Conservation (phyloP, 2,329 filamentous ascomycete genomes). For the Mycosphaerella arachidis region DNA sequence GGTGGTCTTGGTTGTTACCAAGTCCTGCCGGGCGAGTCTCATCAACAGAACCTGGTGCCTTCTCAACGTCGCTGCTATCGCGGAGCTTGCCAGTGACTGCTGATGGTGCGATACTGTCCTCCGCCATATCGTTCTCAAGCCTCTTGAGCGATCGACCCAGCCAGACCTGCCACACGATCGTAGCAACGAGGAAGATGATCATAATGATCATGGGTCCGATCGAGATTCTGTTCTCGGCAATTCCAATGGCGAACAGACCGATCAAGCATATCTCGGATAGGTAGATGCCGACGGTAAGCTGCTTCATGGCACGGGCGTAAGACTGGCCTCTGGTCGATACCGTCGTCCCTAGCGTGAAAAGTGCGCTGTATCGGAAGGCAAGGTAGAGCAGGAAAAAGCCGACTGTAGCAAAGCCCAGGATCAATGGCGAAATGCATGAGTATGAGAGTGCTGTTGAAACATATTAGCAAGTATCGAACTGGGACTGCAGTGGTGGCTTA, state of each 20-base stretch:
- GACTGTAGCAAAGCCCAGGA: constrained; percentile 42
- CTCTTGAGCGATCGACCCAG: constrained; percentile 32
- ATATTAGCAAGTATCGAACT: not conserved
- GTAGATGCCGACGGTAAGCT: constrained; percentile 44
- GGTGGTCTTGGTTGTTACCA: constrained; percentile 16
- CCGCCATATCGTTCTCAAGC: constrained; percentile 31
- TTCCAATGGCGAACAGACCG: constrained; percentile 42
- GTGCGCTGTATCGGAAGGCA: constrained; percentile 46
- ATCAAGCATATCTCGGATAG: constrained; percentile 44
- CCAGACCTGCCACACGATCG: constrained; percentile 39
- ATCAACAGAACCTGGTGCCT: constrained; percentile 5
- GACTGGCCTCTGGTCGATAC: constrained; percentile 42
- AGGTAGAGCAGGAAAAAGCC: constrained; percentile 44
- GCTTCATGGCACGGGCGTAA: constrained; percentile 42
- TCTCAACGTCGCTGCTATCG: constrained; percentile 21
- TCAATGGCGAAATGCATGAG: constrained; percentile 44
- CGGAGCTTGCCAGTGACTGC: constrained; percentile 14
- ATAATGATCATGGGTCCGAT: constrained; percentile 39
- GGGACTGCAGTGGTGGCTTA: constrained; percentile 6
- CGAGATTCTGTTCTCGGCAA: constrained; percentile 27
- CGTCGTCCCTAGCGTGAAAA: constrained; percentile 43
- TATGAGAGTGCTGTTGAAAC: constrained; percentile 37
- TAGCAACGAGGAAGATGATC: constrained; percentile 34
- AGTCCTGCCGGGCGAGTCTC: constrained; percentile 14
- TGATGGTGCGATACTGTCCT: constrained; percentile 9